These are phyloP conservation scores for Nemania abortiva DNA, from an alignment of 2,329 filamentous ascomycete species.

Conservation along the genomic window DNA sequence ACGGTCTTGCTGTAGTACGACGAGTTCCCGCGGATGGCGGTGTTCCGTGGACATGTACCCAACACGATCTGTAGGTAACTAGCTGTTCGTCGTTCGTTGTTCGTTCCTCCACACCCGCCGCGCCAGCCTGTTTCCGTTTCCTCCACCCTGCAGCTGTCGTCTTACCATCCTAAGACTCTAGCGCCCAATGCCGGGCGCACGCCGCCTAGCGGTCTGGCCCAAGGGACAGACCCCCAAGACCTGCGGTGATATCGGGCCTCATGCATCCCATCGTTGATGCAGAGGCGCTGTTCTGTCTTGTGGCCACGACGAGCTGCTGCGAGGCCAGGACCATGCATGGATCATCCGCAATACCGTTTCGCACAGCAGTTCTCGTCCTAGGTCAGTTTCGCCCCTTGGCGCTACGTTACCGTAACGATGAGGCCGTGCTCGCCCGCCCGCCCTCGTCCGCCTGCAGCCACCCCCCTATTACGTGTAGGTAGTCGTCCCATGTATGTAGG, in stretches of 20 bases:
- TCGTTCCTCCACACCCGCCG: constrained; percentile 25
- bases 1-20: constrained; percentile 20
- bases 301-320: constrained; percentile 31
- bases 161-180: constrained; percentile 40
- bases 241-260: constrained; percentile 26
- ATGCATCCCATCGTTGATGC: constrained; percentile 25
- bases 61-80: constrained; percentile 13
- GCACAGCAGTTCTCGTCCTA: constrained; percentile 14
- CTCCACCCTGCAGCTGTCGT: constrained; percentile 48
- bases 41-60: constrained; percentile 16
- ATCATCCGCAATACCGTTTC: constrained; percentile 20
- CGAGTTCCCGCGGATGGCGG: constrained; percentile 20
- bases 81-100: background rate
- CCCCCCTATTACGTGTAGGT: constrained; percentile 21
- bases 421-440: constrained; percentile 8
- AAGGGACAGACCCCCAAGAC: constrained; percentile 4
- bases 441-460: constrained; percentile 1
- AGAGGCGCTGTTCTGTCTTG: constrained; percentile 19
- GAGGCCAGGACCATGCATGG: constrained; percentile 30
- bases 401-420: constrained; percentile 21
- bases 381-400: constrained; percentile 8
- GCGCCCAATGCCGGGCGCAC: constrained; percentile 37
- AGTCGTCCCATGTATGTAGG: constrained; percentile 8
- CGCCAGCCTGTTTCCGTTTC: constrained; percentile 45
- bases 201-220: constrained; percentile 22